Evolutionary conservation across 768 basidiomycete genomes (phyloP).

Genomic region (Ramaria rubella): DNA sequence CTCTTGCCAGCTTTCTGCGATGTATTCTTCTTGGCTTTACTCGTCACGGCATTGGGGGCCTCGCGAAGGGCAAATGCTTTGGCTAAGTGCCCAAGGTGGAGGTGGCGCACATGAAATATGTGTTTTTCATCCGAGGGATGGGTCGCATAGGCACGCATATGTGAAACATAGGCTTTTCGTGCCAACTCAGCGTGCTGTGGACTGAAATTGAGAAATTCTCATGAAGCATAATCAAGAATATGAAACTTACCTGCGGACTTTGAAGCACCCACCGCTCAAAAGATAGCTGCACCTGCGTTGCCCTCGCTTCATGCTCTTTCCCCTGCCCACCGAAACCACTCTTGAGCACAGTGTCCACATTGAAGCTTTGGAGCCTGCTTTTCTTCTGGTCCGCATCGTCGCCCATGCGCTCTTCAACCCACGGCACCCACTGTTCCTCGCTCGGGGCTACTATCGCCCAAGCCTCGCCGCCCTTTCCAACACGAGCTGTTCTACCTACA

Average conservation of each 20-base stretch:
- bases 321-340: constrained; percentile 84
- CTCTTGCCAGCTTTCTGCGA: constrained; percentile 17
- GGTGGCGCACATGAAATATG: constrained; percentile 90
- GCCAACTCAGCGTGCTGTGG: constrained; percentile 69
- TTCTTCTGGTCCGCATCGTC: constrained; percentile 31
- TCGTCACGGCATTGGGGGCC: constrained; percentile 49
- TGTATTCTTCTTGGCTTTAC: constrained; percentile 18
- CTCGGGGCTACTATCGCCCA: constrained; percentile 89
- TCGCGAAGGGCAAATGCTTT: constrained; percentile 90
- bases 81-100: constrained; percentile 92
- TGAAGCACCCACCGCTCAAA: constrained; percentile 91
- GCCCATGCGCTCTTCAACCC: constrained; percentile 83
- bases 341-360: constrained; percentile 64
- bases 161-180: constrained; percentile 81
- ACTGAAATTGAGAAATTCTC: constrained; percentile 7
- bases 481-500: constrained; percentile 94
- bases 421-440: constrained; percentile 84
- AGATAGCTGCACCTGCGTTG: constrained; percentile 91
- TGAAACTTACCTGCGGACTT: constrained; percentile 53
- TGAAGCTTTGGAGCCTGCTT: constrained; percentile 49
- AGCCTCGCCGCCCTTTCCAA: constrained; percentile 90
- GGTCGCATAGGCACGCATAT: constrained; percentile 94
- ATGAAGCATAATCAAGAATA: background rate
- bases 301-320: constrained; percentile 76
- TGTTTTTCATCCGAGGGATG: constrained; percentile 94